These are phyloP conservation scores for Phaffia rhodozyma DNA, from an alignment of 1,284 basidiomycete genomes.

Conservation along the genomic window DNA sequence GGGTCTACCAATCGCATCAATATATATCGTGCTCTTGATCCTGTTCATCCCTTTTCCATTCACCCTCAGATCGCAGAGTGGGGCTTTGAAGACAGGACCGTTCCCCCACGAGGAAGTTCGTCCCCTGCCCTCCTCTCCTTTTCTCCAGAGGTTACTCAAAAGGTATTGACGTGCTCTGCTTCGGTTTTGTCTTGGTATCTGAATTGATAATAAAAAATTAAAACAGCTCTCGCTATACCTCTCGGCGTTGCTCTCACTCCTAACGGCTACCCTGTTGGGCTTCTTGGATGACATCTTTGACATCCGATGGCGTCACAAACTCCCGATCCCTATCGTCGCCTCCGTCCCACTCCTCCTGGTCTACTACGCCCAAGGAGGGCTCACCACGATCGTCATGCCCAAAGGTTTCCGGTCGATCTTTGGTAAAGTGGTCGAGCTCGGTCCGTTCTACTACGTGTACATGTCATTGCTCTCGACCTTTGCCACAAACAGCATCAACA, in stretches of 20 bases:
- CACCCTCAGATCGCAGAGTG: conserved; percentile 36
- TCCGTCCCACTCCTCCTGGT: conserved; percentile 90
- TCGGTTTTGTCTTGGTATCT: too few relatives aligned
- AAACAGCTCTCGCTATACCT: conserved; percentile 75
- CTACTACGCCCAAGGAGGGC: conserved; percentile 86
- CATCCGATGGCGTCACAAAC: conserved; percentile 95
- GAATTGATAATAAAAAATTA: too few relatives aligned
- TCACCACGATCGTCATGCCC: conserved; percentile 89
- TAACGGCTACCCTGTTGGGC: conserved; percentile 85
- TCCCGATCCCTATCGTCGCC: conserved; percentile 92
- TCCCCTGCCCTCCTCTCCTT: conserved; percentile 15
- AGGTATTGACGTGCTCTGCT: too few relatives aligned
- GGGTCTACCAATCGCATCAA: conserved; percentile 76
- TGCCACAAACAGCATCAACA: conserved; percentile 97
- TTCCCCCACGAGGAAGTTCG: conserved; percentile 80
- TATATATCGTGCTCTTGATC: conserved; percentile 76
- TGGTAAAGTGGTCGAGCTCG: conserved; percentile 73
- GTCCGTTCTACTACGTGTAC: conserved; percentile 90
- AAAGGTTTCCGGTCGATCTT: conserved; percentile 59
- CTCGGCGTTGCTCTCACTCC: conserved; percentile 76
- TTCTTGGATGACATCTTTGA: conserved; percentile 98
- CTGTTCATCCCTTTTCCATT: conserved; percentile 84
- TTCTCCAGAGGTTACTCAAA: neutral
- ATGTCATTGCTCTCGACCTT: conserved; percentile 94
- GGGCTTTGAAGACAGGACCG: conserved; percentile 34